A percentile compares a stretch with the other conserved stretches of the same genome.
Evolutionary conservation across 495 filamentous ascomycete species (phyloP).

Genomic region (Penicillium silybi): DNA sequence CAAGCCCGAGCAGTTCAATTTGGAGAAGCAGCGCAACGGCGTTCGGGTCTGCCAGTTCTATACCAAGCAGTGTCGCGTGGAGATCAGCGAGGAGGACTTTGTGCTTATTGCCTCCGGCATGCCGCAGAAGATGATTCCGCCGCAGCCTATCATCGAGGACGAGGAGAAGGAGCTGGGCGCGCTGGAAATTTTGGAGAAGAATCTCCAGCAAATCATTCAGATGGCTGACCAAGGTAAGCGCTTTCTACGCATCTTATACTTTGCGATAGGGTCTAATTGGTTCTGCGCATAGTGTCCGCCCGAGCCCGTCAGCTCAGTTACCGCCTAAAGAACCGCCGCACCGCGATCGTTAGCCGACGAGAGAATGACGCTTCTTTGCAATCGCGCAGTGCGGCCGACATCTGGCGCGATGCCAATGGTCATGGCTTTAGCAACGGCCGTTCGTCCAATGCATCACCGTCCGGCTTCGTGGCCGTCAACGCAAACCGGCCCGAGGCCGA

Average conservation of each 20-base stretch:
- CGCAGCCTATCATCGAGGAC: slow-evolving; percentile 78
- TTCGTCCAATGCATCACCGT: slow-evolving; percentile 31
- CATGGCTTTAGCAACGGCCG: slow-evolving; percentile 27
- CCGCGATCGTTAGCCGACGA: slow-evolving; percentile 61
- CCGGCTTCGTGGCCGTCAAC: slow-evolving; percentile 60
- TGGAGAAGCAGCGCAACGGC: slow-evolving; percentile 64
- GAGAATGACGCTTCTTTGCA: slow-evolving; percentile 45
- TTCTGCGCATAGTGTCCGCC: slow-evolving; percentile 55
- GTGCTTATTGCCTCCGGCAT: slow-evolving; percentile 75
- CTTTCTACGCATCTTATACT: not conserved
- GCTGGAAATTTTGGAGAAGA: slow-evolving; percentile 75
- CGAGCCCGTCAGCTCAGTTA: slow-evolving; percentile 80
- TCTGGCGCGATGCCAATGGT: slow-evolving; percentile 37
- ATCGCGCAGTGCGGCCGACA: slow-evolving; percentile 29
- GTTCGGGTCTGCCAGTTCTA: slow-evolving; percentile 73
- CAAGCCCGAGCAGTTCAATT: slow-evolving; percentile 74
- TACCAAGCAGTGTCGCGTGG: slow-evolving; percentile 73
- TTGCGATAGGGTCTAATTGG: slow-evolving; percentile 4
- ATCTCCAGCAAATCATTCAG: slow-evolving; percentile 68
- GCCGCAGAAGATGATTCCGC: slow-evolving; percentile 78
- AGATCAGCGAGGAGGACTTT: slow-evolving; percentile 86
- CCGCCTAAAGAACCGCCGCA: slow-evolving; percentile 68
- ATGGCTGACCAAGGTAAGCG: slow-evolving; percentile 72
- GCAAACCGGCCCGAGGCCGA: slow-evolving; percentile 35
- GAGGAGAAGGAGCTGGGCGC: slow-evolving; percentile 82